Percentiles rank a stretch among this genome's conserved stretches.
phyloP scores from a whole-genome alignment of 1,139 yeast genomes.

The Maudiozyma humilis region DNA sequence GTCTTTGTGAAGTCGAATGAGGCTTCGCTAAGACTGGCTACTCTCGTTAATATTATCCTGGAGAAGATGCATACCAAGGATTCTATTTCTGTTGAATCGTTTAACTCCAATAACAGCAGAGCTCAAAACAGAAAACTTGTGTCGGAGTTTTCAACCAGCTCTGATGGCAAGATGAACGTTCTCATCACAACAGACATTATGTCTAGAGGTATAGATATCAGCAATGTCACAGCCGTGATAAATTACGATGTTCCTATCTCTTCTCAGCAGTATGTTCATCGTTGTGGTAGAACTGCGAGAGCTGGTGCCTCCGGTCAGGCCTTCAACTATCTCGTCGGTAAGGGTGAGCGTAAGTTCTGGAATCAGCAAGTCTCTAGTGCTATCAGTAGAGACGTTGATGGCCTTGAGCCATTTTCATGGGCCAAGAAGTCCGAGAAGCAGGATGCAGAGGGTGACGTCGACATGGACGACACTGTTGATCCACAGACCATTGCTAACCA shows the following conservation, averaged over 20 bases:
- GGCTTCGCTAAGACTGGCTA: slow-evolving; percentile 66
- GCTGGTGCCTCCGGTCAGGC: slow-evolving; percentile 77
- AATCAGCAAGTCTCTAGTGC: slow-evolving; percentile 43
- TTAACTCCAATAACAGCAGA: slow-evolving; percentile 46
- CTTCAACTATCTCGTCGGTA: slow-evolving; percentile 59
- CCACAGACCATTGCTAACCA: background rate
- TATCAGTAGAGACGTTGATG: slow-evolving; percentile 30
- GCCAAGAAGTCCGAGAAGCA: slow-evolving; percentile 1
- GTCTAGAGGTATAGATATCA: slow-evolving; percentile 87
- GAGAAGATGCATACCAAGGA: slow-evolving; percentile 18
- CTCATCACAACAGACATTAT: slow-evolving; percentile 86
- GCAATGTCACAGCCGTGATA: slow-evolving; percentile 62
- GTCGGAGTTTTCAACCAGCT: slow-evolving; percentile 43
- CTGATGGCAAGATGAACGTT: slow-evolving; percentile 34
- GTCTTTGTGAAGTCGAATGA: slow-evolving; percentile 85
- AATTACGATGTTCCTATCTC: slow-evolving; percentile 89
- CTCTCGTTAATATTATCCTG: slow-evolving; percentile 46
- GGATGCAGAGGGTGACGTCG: slow-evolving; percentile 1
- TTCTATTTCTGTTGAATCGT: slow-evolving; percentile 26
- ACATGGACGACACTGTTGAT: background rate
- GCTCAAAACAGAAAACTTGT: slow-evolving; percentile 42
- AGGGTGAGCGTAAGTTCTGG: slow-evolving; percentile 64
- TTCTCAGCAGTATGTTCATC: slow-evolving; percentile 84
- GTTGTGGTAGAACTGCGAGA: slow-evolving; percentile 95
- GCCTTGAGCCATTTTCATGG: slow-evolving; percentile 14